Conservation (phyloP, 116 monocot genomes). For the Trichopus zeylanicus region DNA sequence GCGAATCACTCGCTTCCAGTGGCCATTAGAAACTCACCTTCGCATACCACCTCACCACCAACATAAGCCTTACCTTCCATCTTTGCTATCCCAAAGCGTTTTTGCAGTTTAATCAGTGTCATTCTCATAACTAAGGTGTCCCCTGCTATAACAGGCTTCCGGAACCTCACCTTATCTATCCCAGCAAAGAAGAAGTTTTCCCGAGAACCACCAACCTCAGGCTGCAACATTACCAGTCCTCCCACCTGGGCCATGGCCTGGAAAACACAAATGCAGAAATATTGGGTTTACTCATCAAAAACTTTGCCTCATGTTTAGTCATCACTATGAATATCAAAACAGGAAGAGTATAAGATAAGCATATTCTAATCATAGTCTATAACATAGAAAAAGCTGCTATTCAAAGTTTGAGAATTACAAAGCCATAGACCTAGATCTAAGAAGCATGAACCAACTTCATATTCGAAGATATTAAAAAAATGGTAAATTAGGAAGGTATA, state of each 20-base stretch:
- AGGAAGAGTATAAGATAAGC: no score
- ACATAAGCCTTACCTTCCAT: conserved; percentile 98
- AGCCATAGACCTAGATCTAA: no score
- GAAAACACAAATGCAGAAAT: conserved; percentile 3
- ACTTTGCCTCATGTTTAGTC: no score
- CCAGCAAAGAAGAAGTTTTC: conserved; percentile 95
- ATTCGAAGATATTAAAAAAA: no score
- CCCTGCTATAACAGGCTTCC: conserved; percentile 89
- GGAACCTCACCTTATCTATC: conserved; percentile 91
- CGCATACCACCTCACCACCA: conserved; percentile 83
- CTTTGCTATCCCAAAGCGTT: conserved; percentile 83
- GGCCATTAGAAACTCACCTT: conserved; percentile 89
- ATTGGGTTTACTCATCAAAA: no score
- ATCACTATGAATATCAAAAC: no score
- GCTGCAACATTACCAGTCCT: conserved; percentile 85
- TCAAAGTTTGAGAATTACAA: no score
- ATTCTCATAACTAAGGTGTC: conserved; percentile 96
- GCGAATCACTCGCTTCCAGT: conserved; percentile 22
- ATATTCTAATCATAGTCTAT: no score
- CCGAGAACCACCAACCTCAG: conserved; percentile 76
- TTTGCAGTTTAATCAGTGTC: conserved; percentile 75
- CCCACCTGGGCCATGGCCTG: conserved; percentile 97
- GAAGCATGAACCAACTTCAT: no score
- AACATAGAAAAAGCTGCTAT: no score
- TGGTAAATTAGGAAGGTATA: no score